Base-by-base conservation (phyloP, 352 stramenopile species). In the Pythium dissimile region DNA sequence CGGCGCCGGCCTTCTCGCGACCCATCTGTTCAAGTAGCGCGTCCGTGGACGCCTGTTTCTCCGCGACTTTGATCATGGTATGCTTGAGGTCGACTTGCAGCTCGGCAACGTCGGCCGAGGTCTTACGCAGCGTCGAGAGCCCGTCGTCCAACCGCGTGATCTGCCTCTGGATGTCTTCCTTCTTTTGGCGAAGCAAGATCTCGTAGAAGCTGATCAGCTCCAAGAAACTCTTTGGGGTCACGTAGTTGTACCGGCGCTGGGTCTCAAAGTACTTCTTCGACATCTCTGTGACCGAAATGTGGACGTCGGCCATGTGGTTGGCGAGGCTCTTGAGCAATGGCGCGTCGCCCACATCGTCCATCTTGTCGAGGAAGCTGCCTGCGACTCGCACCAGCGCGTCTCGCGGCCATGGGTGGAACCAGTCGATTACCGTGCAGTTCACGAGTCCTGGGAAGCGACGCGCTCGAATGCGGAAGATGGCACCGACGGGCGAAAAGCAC, bases 161-260 rank as follows among this genome's bases (percentile, higher is more conserved):
- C 59, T 98, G 92, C 3, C 86, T 79, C 56, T 98, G 92, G 62
- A 98, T 95, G 39, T 98, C 86, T 41, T 89, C 80, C 57, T 97
- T 97, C 50, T 99, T 98, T 51, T 96, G 87, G 52, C 86, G 89
- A 21, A 99, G 80, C 35, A 99, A 61, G 60, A 98, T 97, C 69
- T 98, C 97, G 82, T 99, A 99, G 60, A 99, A 98, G 30, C 77
- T 89, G 43, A 99, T 99, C 12, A 99, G 76, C 73, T 99, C 96
- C 21, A 99, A 78, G 75, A 98, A 99, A 62, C 88, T 98, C 77
- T 99, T 99, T 7, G 97, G 96, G 37, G 97, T 99, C 48, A 98
- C 95, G 69, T 99, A 99, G 70, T 99, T 99, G 88, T 98, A 98
- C 8, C 97, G 84, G 0, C 94, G 77, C 65, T 98, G 93, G 7